A percentile compares a stretch with the other conserved stretches of the same genome.
These are phyloP conservation scores for Zymoseptoria crescenta DNA, from an alignment of 2,329 filamentous ascomycete species.

Conservation along the genomic window DNA sequence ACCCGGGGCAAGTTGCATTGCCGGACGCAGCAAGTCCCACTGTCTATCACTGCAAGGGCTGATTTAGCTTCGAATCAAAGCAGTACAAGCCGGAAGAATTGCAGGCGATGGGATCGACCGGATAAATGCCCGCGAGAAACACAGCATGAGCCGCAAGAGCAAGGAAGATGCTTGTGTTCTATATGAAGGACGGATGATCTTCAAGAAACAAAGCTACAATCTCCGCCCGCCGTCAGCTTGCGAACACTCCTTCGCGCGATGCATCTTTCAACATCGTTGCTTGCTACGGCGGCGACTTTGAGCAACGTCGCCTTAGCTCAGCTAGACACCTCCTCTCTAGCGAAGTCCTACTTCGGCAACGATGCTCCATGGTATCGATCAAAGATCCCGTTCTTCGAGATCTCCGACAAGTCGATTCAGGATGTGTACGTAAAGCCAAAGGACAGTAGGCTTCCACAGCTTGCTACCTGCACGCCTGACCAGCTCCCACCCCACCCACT, in stretches of 20 bases:
- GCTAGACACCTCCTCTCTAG: conserved; percentile 25
- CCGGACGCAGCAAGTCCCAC: too few relatives aligned
- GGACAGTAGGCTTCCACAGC: too few relatives aligned
- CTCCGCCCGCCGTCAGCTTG: neutral
- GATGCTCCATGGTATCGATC: conserved; percentile 35
- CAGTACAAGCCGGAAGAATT: neutral
- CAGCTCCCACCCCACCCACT: too few relatives aligned
- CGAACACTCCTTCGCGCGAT: neutral
- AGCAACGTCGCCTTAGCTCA: neutral
- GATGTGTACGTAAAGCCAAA: conserved; percentile 30
- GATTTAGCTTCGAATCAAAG: neutral
- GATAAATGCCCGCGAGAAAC: neutral
- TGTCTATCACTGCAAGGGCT: neutral
- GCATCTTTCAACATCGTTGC: neutral
- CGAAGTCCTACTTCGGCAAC: conserved; percentile 33
- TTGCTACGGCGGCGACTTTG: neutral
- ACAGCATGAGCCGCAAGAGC: neutral
- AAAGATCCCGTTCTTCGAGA: conserved; percentile 35
- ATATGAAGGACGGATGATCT: neutral
- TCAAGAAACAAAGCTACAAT: neutral
- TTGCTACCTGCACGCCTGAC: too few relatives aligned
- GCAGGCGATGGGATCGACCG: neutral
- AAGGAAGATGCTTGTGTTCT: neutral
- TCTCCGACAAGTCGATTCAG: conserved; percentile 31
- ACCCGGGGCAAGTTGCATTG: neutral